phyloP scores from a whole-genome alignment of 805 yeast genomes.

The Candida gorgasii region DNA sequence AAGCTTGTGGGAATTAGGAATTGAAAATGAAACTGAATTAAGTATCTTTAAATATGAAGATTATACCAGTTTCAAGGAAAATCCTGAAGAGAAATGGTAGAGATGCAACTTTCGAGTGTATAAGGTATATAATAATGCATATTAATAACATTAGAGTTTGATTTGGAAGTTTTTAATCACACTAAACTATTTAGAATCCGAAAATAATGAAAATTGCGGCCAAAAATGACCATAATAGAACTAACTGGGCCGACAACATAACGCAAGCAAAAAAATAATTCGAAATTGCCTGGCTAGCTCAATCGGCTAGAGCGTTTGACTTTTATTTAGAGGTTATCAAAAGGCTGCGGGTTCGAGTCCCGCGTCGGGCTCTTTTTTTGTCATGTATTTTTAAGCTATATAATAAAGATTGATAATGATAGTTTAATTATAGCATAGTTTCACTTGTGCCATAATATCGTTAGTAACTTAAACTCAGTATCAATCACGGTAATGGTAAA shows the following conservation, averaged over 20 bases:
- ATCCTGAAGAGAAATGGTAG: slow-evolving; percentile 92
- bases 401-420: slow-evolving; percentile 5
- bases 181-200: neutral
- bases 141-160: neutral
- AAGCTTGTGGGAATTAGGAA: slow-evolving; percentile 37
- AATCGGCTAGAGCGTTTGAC: slow-evolving; percentile 19
- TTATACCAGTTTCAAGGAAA: slow-evolving; percentile 66
- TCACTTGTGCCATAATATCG: neutral
- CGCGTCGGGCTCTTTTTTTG: slow-evolving; percentile 16
- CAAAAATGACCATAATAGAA: no score
- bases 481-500: neutral
- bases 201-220: no score
- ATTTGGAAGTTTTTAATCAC: neutral
- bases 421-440: neutral
- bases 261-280: neutral
- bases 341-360: slow-evolving; percentile 20
- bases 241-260: neutral
- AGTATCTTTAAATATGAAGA: slow-evolving; percentile 73
- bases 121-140: neutral
- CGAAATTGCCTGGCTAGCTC: slow-evolving; percentile 16
- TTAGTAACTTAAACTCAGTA: neutral
- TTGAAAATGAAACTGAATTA: slow-evolving; percentile 88
- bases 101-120: neutral
- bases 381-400: neutral
- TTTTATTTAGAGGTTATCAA: slow-evolving; percentile 14